Percentiles rank a stretch among this genome's conserved stretches.
These are phyloP conservation scores for Trypanosoma conorhini DNA, from an alignment of 208 protist genomes.

Conservation along the genomic window DNA sequence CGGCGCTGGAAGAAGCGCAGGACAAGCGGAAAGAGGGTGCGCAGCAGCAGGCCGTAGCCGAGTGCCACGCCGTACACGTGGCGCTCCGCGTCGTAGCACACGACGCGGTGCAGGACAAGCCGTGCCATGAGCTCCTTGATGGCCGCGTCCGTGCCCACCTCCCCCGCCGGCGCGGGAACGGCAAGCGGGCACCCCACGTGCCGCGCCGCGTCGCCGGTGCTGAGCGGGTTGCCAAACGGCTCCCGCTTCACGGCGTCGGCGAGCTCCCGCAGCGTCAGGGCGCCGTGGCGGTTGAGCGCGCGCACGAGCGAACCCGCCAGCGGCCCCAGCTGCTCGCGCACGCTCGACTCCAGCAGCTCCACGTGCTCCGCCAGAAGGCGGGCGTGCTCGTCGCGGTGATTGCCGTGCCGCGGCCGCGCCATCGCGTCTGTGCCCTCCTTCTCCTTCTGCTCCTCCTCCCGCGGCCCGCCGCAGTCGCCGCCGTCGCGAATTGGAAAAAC, in stretches of 20 bases:
- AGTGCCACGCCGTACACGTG: conserved; percentile 53
- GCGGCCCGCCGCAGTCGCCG: no score
- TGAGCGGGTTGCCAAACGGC: conserved; percentile 26
- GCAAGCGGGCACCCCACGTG: conserved; percentile 17
- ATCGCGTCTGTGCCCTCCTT: no score
- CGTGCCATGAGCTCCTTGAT: conserved; percentile 74
- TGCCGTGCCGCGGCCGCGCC: conserved; percentile 2
- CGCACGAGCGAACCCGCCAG: conserved; percentile 44
- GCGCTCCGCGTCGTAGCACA: conserved; percentile 29
- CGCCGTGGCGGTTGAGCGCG: conserved; percentile 27
- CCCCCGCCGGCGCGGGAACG: conserved; percentile 10
- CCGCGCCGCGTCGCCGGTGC: conserved; percentile 2
- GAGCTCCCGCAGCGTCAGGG: conserved; percentile 36
- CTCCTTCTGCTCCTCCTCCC: no score
- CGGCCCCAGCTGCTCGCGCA: conserved; percentile 47
- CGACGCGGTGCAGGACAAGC: conserved; percentile 73
- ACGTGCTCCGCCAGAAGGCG: conserved; percentile 30
- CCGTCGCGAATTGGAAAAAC: no score
- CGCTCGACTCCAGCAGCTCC: conserved; percentile 41
- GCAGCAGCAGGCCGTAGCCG: conserved; percentile 62
- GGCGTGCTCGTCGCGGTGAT: conserved; percentile 6
- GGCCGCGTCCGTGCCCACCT: conserved; percentile 44
- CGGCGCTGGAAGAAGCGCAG: conserved; percentile 43
- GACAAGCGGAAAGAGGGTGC: conserved; percentile 59
- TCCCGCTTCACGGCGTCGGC: conserved; percentile 28